A percentile compares a stretch with the other conserved stretches of the same genome.
phyloP scores from a whole-genome alignment of 73 alveolate genomes.

The Tetrahymena elliotti region DNA sequence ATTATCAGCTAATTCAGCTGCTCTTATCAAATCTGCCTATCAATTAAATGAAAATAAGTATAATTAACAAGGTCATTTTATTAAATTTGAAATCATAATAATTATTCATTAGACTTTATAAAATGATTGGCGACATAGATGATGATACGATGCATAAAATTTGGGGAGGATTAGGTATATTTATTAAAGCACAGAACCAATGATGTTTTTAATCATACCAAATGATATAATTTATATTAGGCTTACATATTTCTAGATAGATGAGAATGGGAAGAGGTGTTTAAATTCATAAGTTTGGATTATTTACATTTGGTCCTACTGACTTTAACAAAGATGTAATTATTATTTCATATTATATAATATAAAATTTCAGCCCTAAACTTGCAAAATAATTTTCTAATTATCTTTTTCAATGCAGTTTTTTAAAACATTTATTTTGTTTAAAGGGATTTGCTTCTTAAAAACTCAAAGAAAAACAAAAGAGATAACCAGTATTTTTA shows the following conservation, averaged over 20 bases:
- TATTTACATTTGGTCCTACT: slow-evolving; percentile 37
- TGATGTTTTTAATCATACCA: background rate
- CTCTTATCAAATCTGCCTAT: background rate
- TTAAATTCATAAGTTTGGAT: slow-evolving; percentile 24
- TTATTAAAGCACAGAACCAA: background rate
- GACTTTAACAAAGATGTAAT: slow-evolving; percentile 31
- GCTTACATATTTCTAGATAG: slow-evolving; percentile 16
- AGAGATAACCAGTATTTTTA: slow-evolving; percentile 36
- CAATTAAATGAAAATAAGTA: background rate
- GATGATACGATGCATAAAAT: background rate
- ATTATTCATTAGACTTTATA: background rate
- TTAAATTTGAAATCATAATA: background rate
- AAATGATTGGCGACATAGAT: background rate
- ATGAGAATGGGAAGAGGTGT: slow-evolving; percentile 47
- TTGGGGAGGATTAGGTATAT: background rate
- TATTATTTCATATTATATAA: slow-evolving; percentile 8
- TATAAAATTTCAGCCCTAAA: too few species aligned
- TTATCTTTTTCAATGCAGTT: too few species aligned
- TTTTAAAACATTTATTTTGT: background rate
- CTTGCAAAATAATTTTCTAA: too few species aligned
- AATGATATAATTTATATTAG: background rate
- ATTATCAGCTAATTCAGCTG: background rate
- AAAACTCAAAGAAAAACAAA: slow-evolving; percentile 16
- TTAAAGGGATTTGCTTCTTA: background rate
- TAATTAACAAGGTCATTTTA: background rate